Conservation (phyloP, 2,329 filamentous ascomycete species). For the Colletotrichum endophyticum region DNA sequence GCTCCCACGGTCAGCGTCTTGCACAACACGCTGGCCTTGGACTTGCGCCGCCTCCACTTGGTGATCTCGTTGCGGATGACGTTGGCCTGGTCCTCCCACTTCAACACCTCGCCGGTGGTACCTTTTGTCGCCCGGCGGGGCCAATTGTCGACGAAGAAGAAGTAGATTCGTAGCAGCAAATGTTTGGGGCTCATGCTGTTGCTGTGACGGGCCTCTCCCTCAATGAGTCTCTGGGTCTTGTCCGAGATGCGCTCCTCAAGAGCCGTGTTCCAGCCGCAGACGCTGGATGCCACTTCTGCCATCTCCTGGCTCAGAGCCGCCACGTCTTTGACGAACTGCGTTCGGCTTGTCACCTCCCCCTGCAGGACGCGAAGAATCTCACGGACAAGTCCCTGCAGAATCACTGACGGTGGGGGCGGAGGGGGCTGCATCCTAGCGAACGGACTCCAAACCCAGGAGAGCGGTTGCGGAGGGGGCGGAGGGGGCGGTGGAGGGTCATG, state of each 20-base stretch:
- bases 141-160: neutral
- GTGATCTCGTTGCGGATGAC: neutral
- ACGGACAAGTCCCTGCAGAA: neutral
- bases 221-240: neutral
- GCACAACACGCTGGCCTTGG: neutral
- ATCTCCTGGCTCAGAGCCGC: neutral
- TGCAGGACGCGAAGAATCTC: neutral
- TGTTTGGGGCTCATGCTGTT: neutral
- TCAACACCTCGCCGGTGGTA: neutral
- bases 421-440: neutral
- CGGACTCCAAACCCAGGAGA: neutral
- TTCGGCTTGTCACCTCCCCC: neutral
- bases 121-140: neutral
- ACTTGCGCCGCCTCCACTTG: neutral
- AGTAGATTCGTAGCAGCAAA: neutral
- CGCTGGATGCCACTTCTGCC: neutral
- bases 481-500: neutral
- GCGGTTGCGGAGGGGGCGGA: neutral
- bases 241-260: neutral
- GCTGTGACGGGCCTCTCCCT: neutral
- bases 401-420: neutral
- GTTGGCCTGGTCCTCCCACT: neutral
- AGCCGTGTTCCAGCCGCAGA: neutral
- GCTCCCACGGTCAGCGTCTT: neutral
- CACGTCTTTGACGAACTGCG: neutral